Percentiles rank a stretch among this genome's conserved stretches.
These are phyloP conservation scores for Erythrophleum ivorense DNA, from an alignment of 331 rosid species.

Conservation along the genomic window DNA sequence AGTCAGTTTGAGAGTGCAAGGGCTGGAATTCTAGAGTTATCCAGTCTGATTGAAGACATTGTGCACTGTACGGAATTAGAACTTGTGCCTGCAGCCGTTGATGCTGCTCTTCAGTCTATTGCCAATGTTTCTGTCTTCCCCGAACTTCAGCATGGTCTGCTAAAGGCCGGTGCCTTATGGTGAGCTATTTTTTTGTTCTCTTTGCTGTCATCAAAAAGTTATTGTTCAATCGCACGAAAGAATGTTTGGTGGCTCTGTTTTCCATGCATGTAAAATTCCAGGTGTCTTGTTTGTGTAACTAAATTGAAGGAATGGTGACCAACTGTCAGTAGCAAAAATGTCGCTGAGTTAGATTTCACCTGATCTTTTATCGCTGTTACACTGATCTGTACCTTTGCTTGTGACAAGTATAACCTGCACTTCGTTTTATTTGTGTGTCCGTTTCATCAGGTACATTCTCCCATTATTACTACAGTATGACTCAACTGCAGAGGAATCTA, in stretches of 20 bases:
- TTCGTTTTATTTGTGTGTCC: constrained; percentile 5
- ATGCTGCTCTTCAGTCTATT: constrained; percentile 83
- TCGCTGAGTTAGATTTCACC: too few relatives aligned
- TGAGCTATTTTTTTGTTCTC: constrained; percentile 42
- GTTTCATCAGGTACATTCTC: constrained; percentile 74
- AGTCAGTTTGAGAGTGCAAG: constrained; percentile 88
- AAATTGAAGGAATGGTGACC: too few relatives aligned
- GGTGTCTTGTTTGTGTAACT: too few relatives aligned
- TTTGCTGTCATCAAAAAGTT: background rate
- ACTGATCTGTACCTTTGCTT: too few relatives aligned
- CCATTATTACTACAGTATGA: constrained; percentile 94
- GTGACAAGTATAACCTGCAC: too few relatives aligned
- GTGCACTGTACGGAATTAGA: constrained; percentile 95
- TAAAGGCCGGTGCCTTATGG: constrained; percentile 92
- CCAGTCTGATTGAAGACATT: constrained; percentile 83
- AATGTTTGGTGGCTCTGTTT: background rate
- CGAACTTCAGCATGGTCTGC: constrained; percentile 77
- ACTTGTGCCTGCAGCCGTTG: constrained; percentile 81
- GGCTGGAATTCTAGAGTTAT: constrained; percentile 73
- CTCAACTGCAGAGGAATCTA: constrained; percentile 88
- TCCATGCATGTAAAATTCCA: too few relatives aligned
- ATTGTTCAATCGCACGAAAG: constrained; percentile 31
- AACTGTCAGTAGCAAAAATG: too few relatives aligned
- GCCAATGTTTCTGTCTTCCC: constrained; percentile 84
- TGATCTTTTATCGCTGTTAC: too few relatives aligned